Evolutionary conservation across 2,329 filamentous ascomycete genomes (phyloP), one percentile per base, ranked within the genome.

Genomic region (Fusarium sp.): DNA sequence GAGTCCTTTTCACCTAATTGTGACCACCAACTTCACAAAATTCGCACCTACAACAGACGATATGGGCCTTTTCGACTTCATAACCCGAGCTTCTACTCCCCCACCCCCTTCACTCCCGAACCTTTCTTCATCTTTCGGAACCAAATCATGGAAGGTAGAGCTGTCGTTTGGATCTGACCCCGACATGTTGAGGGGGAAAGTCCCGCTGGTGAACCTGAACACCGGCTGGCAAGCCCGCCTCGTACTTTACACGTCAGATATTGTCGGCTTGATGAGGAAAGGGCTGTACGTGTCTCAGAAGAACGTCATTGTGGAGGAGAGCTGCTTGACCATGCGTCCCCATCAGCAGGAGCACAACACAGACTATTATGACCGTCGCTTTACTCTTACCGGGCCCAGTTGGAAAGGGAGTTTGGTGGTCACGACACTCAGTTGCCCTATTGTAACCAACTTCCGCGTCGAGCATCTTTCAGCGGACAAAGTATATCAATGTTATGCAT

Each of bases 151-250:
- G 17, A 8, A 15, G 12, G 32, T 45, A 0, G 0, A 32, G 0
- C 3, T 60, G 1, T 0, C 0, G 18, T 8, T 63, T n/a, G 39
- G 24, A 5, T 63, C 60, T 18, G 4, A 38, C 18, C n/a, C 39
- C 7, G 18, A 59, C 3, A 0, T 14, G 5, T 17, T 47, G 2
- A 24, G 24, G 24, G 24, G 6, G 32, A 5, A 6, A n/a, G 0
- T 24, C 0, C 15, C 20, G 1, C 0, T 4, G 0, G 20, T 4
- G 8, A 5, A 32, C 2, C 2, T 17, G 24, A 4, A 3, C 5
- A 4, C 0, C 3, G 26, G 38, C 6, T 65, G 62, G 57, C 0
- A 5, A 9, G 45, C 57, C 1, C 0, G 5, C 6, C 45, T 65
- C 48, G 4, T 1, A 8, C 42, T 65, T n/a, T 8, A 0, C 4